phyloP scores from a whole-genome alignment of 495 filamentous ascomycete genomes.

The Tuber calosporum region DNA sequence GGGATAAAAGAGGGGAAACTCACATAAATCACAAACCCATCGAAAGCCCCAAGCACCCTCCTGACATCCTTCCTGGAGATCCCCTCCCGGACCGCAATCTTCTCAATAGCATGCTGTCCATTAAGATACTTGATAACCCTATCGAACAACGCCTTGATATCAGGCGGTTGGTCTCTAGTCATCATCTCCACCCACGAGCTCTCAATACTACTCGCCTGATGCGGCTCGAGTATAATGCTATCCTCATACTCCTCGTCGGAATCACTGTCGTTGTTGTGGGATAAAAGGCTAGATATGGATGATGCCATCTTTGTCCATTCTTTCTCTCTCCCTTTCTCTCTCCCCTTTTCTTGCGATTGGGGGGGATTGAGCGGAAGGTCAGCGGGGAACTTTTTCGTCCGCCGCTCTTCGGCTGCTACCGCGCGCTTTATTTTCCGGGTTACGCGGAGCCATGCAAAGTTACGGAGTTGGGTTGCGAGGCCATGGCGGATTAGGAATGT shows the following conservation, averaged over 20 bases:
- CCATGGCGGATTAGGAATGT: slow-evolving; percentile 86
- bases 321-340: background rate
- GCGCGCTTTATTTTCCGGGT: slow-evolving; percentile 49
- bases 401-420: slow-evolving; percentile 44
- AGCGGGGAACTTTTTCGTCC: background rate
- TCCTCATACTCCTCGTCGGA: slow-evolving; percentile 24
- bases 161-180: slow-evolving; percentile 27
- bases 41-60: slow-evolving; percentile 58
- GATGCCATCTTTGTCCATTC: slow-evolving; percentile 22
- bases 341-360: background rate
- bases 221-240: slow-evolving; percentile 39
- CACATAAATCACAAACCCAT: slow-evolving; percentile 49
- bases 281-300: slow-evolving; percentile 23
- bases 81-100: slow-evolving; percentile 70
- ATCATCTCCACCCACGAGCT: slow-evolving; percentile 43
- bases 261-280: slow-evolving; percentile 3
- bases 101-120: slow-evolving; percentile 76
- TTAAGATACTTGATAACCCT: slow-evolving; percentile 75
- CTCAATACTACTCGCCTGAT: slow-evolving; percentile 37
- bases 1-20: slow-evolving; percentile 11
- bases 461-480: slow-evolving; percentile 85
- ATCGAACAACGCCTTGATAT: slow-evolving; percentile 38
- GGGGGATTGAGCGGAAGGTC: background rate
- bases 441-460: slow-evolving; percentile 71
- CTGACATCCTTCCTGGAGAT: slow-evolving; percentile 77